Base-by-base conservation (phyloP, 2,329 filamentous ascomycete genomes). In the Dactylellina sp. region DNA sequence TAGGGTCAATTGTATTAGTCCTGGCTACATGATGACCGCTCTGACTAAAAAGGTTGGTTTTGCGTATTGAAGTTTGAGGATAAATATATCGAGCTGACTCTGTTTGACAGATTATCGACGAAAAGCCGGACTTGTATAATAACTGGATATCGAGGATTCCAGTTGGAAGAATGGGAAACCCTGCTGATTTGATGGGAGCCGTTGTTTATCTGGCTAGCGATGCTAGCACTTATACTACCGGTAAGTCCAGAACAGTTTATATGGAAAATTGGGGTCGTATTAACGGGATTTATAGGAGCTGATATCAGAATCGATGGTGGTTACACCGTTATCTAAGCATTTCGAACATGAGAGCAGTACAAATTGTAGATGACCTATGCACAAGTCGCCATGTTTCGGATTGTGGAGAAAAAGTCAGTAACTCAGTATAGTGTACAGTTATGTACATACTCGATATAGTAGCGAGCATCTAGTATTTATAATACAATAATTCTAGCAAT, bases 1-100 rank as follows among this genome's bases (percentile, higher is more conserved):
- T 80, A 88, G 94, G 37, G 94, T 98, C 77, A 98, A 98, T 84
- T 95, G 91, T 82, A 95, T 98, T 81, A 93, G 90, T 28, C 94
- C 94, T 0, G 94, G 95, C 47, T 98, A 98, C 83, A 98, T 98
- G 94, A 84, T 97, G 77, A 97, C 94, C 14, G 91, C 93, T 70
- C 83, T 97, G 91, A 75, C 71, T 32, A 3, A 75, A 62, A 75
- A 75, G 66, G 66, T 72, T 12, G 7, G 39, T 20, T n/a, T n/a
- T 50, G 3, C n/a, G 4, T 20, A 22, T 16, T 11, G 3, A 7
- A 44, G 37, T 50, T 42, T 42, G 18, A 28, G 32, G 1, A 14
- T 2, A 4, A 11, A 22, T 35, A 12, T 28, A 20, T 16, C 44
- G 18, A 22, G 14, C n/a, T 40, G 57, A 14, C 20, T 40, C 2